phyloP scores from a whole-genome alignment of 1,284 basidiomycete species.

The Lentinula novae-zelandiae region DNA sequence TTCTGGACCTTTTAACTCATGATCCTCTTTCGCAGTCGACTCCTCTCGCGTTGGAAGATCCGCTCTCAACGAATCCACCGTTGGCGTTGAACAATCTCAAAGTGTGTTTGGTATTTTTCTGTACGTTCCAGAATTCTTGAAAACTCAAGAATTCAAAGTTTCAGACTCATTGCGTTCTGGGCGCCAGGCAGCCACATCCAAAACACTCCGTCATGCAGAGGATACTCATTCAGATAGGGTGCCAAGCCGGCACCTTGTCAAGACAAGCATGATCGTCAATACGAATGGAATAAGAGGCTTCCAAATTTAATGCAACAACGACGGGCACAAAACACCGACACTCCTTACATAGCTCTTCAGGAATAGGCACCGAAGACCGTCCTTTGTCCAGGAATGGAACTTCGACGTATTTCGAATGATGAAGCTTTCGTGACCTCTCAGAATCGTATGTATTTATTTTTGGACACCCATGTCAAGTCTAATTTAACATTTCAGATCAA shows the following conservation, averaged over 20 bases:
- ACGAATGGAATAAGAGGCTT: slow-evolving; percentile 30
- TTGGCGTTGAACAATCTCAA: not conserved
- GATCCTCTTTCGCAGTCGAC: not conserved
- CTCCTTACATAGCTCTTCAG: slow-evolving; percentile 23
- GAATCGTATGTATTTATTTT: slow-evolving; percentile 35
- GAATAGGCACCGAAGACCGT: not conserved
- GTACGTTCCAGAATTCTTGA: not conserved
- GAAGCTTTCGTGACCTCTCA: slow-evolving; percentile 44
- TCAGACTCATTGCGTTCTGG: not conserved
- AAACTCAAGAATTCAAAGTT: not conserved
- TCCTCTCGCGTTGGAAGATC: not conserved
- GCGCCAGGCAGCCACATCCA: slow-evolving; percentile 15
- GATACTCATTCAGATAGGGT: not conserved
- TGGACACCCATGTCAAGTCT: not conserved
- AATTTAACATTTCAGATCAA: slow-evolving; percentile 29
- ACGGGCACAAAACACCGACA: slow-evolving; percentile 29
- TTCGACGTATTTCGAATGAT: slow-evolving; percentile 34
- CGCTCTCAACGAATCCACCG: not conserved
- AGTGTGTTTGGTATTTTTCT: not conserved
- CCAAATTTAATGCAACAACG: slow-evolving; percentile 21
- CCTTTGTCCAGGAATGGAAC: slow-evolving; percentile 23
- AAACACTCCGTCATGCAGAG: slow-evolving; percentile 7
- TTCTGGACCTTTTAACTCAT: not conserved
- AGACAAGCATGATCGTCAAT: slow-evolving; percentile 28
- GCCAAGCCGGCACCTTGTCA: slow-evolving; percentile 3